Evolutionary conservation across 768 basidiomycete genomes (phyloP).

Genomic region (Mycena filopes): DNA sequence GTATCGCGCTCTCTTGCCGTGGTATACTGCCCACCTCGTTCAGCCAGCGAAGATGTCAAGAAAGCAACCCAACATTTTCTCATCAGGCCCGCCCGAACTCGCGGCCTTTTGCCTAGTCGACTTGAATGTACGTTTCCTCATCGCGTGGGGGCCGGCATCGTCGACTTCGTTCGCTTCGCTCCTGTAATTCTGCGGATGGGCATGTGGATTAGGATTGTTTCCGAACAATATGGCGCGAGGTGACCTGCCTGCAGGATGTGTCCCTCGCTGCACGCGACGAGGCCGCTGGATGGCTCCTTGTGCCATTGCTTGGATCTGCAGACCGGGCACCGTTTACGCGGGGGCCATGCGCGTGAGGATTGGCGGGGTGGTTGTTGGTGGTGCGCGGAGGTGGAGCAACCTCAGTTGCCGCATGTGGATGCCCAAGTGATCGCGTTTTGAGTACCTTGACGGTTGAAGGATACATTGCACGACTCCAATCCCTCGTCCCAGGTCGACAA

Average conservation of each 20-base stretch:
- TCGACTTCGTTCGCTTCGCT: conserved; percentile 82
- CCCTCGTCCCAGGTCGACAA: too few relatives aligned
- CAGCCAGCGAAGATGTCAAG: neutral
- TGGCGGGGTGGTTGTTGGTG: neutral
- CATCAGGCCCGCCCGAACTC: conserved; percentile 62
- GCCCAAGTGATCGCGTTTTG: too few relatives aligned
- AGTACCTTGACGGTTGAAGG: too few relatives aligned
- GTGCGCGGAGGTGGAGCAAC: neutral
- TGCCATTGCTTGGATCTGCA: conserved; percentile 92
- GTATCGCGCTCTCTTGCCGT: conserved; percentile 80
- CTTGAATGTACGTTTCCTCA: conserved; percentile 76
- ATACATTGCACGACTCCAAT: too few relatives aligned
- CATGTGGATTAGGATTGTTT: neutral
- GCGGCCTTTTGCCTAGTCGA: conserved; percentile 62
- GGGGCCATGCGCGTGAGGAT: conserved; percentile 57
- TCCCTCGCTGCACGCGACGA: conserved; percentile 89
- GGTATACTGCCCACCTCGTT: conserved; percentile 69
- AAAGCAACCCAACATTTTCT: conserved; percentile 44
- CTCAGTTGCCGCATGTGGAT: too few relatives aligned
- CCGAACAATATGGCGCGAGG: neutral
- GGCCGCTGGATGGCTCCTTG: conserved; percentile 83
- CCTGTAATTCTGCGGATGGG: conserved; percentile 72
- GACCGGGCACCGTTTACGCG: conserved; percentile 72
- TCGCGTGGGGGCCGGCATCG: conserved; percentile 66
- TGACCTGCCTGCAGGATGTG: conserved; percentile 83